Evolutionary conservation across 169 alveolate species (phyloP).

Genomic region (Babesia ovata): DNA sequence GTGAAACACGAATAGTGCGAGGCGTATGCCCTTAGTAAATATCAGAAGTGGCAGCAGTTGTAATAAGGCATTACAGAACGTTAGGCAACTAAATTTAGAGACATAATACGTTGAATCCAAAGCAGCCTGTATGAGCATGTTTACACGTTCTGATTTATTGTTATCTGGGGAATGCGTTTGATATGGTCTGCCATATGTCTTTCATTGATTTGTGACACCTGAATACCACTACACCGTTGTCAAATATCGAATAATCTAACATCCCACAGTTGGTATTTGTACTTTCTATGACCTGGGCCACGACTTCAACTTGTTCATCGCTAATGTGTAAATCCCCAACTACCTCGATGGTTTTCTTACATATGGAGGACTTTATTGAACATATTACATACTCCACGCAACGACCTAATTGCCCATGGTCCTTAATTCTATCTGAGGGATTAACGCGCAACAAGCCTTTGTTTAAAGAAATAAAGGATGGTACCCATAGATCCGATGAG

Average conservation of each 20-base stretch:
- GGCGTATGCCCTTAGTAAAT: no score
- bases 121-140: no score
- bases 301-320: constrained; percentile 16
- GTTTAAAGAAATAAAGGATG: constrained; percentile 9
- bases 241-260: background rate
- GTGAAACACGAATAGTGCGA: no score
- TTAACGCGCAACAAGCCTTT: background rate
- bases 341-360: background rate
- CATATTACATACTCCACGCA: background rate
- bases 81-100: no score
- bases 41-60: no score
- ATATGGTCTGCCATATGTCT: background rate
- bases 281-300: background rate
- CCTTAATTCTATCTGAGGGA: background rate
- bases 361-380: constrained; percentile 2
- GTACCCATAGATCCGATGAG: constrained; percentile 5
- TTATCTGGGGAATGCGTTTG: background rate
- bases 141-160: no score
- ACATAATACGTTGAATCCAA: no score
- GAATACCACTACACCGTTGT: background rate
- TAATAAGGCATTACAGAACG: no score
- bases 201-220: background rate
- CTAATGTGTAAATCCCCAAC: background rate
- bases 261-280: background rate
- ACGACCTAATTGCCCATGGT: background rate